Base-by-base conservation (phyloP, 108 stramenopile genomes). In the Nitzschia sp. region DNA sequence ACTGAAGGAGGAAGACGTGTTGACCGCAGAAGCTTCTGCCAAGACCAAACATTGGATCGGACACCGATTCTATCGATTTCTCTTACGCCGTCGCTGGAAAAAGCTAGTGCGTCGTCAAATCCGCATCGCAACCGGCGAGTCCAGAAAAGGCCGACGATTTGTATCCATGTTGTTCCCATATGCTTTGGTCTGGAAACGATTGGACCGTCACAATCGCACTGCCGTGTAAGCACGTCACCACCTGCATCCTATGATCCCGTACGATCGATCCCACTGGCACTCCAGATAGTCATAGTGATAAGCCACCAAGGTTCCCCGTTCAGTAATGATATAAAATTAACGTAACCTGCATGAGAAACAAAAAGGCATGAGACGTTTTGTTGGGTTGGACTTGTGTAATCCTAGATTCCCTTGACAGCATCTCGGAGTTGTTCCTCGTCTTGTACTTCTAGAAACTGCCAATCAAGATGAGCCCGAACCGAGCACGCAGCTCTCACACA, bases 401-500 rank as follows among this genome's bases (percentile, higher is more conserved):
- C n/a, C n/a, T n/a, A n/a, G n/a, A n/a, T n/a, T n/a, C n/a, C n/a
- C n/a, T n/a, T n/a, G n/a, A 32, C 9, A 23, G 23, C 61, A 62
- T 62, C 70, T 71, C 70, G 31, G 70, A 11, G 24, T 60, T 61
- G 60, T 71, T 71, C 70, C 70, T 62, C 33, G 60, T 62, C 68
- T 57, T 59, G 5, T 17, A 58, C 49, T 57, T 58, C 45, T 23
- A 51, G 38, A 29, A 69, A 46, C 53, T 28, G 25, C 27, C 2
- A 46, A 42, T 3, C 30, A 47, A 23, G 53, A 9, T 26, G 23
- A 13, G 25, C 26, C 33, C 60, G 1, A 69, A 38, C 53, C 70
- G 70, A 71, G 70, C 70, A 71, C 70, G 60, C 18, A 62, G 70
- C 70, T 71, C 70, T 71, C 70, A n/a, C n/a, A n/a, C n/a, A 62